Conservation (phyloP, 768 basidiomycete species). For the Serendipita sp. region DNA sequence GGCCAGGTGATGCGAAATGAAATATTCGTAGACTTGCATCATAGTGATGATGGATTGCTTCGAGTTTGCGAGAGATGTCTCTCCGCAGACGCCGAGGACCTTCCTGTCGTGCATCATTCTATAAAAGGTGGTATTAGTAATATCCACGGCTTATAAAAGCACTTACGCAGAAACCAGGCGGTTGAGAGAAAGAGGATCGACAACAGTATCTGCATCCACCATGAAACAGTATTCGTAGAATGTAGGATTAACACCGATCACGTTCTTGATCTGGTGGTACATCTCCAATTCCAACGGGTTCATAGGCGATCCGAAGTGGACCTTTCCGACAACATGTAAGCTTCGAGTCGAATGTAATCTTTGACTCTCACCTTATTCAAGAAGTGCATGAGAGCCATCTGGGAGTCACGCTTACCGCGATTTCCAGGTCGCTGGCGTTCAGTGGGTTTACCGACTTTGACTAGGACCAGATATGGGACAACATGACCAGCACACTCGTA, state of each 20-base stretch:
- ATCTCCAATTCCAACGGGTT: constrained; percentile 94
- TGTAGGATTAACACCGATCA: constrained; percentile 95
- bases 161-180: constrained; percentile 85
- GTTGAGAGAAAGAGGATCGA: constrained; percentile 74
- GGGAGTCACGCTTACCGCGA: constrained; percentile 94
- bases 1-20: constrained; percentile 96
- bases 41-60: constrained; percentile 93
- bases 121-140: not conserved
- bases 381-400: constrained; percentile 93
- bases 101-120: constrained; percentile 98
- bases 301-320: constrained; percentile 95
- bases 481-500: constrained; percentile 92
- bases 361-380: constrained; percentile 64
- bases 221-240: constrained; percentile 95
- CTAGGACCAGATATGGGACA: constrained; percentile 83
- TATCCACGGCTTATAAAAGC: not conserved
- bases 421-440: constrained; percentile 90
- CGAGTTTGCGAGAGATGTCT: constrained; percentile 81
- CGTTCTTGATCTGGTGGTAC: constrained; percentile 99
- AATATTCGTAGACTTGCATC: constrained; percentile 99
- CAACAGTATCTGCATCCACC: constrained; percentile 90
- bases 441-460: constrained; percentile 89
- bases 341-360: not conserved
- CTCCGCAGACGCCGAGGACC: constrained; percentile 86
- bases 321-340: constrained; percentile 27